Evolutionary conservation across 176 grass and related monocot genomes (phyloP).

Genomic region (Bromus sterilis): DNA sequence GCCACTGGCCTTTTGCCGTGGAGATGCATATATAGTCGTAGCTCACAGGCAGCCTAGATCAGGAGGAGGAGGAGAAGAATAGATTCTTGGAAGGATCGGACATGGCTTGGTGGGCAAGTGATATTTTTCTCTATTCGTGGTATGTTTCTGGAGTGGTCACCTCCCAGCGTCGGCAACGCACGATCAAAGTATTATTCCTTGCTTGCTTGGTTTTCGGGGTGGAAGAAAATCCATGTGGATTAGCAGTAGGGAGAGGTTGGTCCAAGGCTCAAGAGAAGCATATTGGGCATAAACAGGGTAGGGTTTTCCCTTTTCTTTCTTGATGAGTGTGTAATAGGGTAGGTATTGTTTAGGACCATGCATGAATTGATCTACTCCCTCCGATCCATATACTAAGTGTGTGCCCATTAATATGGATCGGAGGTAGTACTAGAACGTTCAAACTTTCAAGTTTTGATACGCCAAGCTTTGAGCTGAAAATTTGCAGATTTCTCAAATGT

Average conservation of each 20-base stretch:
- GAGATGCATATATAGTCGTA: slow-evolving; percentile 17
- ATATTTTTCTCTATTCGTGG: background rate
- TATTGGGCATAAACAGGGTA: no score
- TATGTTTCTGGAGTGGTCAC: no score
- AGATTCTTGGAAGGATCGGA: slow-evolving; percentile 20
- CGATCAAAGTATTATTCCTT: slow-evolving; percentile 26
- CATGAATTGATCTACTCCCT: background rate
- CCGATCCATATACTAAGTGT: no score
- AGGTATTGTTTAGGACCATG: background rate
- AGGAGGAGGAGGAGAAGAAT: slow-evolving; percentile 17
- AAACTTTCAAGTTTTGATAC: background rate
- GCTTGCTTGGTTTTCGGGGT: slow-evolving; percentile 32
- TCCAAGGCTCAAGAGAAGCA: slow-evolving; percentile 25
- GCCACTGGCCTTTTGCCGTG: background rate
- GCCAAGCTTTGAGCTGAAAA: background rate
- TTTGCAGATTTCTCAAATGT: background rate
- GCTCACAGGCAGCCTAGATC: background rate
- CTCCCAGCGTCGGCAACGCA: slow-evolving; percentile 9
- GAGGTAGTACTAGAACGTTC: no score
- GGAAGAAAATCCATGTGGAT: slow-evolving; percentile 20
- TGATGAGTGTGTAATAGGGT: background rate
- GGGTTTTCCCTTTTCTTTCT: no score
- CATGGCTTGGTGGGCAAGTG: slow-evolving; percentile 24
- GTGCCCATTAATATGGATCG: no score
- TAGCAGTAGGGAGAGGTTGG: background rate